Base-by-base conservation (phyloP, 371 early-diverging fungal species). In the Mortierella sp. region DNA sequence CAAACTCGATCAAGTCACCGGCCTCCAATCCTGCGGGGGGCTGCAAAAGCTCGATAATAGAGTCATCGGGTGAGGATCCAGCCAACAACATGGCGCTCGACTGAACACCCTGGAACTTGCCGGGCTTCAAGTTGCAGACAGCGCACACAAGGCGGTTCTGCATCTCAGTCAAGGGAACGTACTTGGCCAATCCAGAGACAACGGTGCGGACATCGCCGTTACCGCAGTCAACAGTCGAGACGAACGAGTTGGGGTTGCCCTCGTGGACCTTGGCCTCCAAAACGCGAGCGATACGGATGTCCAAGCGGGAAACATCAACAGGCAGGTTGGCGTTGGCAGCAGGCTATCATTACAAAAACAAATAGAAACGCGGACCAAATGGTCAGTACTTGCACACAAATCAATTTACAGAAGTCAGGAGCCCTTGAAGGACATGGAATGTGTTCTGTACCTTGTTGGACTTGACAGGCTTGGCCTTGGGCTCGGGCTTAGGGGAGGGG, bases 141-240 rank as follows among this genome's bases (percentile, higher is more conserved):
- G 91, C 92, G 48, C 91, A 79, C 0, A 92, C 92, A 34, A 82
- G 75, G 48, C 88, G 83, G 78, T 88, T 87, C 72, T 79, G 80
- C 51, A 92, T 83, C 72, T 89, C 91, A 44, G 89, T 90, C 74
- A 81, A 81, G 13, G 92, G 73, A 82, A 94, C 89, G 79, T 87
- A 92, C 72, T 90, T 90, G 11, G 94, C 95, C 37, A 96, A 88
- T 0, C 96, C 96, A 73, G 94, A 93, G 10, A 96, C 95, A 76
- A 96, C 93, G 11, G 93, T 93, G 26, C 96, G 90, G n/a, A 94
- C 90, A 40, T 88, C 87, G 44, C 84, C 84, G 46, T 91, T 87
- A 43, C 91, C 92, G 51, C 91, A 83, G 79, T 92, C 92, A 37
- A 92, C 91, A 37, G 88, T 86, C 76, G 91, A 91, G 53, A 92